phyloP scores from a whole-genome alignment of 345 rosid species.

The Chamaenerion angustifolium region DNA sequence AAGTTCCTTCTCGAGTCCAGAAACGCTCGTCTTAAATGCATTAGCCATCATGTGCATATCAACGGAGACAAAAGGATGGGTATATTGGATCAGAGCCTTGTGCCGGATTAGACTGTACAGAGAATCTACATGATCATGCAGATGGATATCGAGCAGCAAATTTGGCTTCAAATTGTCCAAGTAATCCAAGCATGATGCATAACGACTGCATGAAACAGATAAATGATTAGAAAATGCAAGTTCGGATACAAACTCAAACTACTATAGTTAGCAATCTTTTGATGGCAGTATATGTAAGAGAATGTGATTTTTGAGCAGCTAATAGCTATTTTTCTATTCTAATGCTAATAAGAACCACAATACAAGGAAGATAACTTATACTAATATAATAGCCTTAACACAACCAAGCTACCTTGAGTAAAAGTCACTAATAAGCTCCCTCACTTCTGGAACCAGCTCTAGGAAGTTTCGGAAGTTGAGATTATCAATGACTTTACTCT shows the following conservation, averaged over 20 bases:
- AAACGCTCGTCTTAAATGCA: constrained; percentile 84
- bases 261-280: neutral
- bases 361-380: too few species aligned
- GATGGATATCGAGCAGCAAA: constrained; percentile 80
- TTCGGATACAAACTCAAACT: neutral
- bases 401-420: constrained; percentile 59
- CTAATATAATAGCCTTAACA: neutral
- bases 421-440: constrained; percentile 92
- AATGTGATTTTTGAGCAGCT: neutral
- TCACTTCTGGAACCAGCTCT: constrained; percentile 96
- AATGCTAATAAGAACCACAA: constrained; percentile 1
- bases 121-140: constrained; percentile 79
- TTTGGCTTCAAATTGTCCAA: constrained; percentile 79
- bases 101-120: constrained; percentile 84
- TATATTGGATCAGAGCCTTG: constrained; percentile 94
- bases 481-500: constrained; percentile 92
- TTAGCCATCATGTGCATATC: constrained; percentile 92
- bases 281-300: too few species aligned
- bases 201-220: constrained; percentile 42
- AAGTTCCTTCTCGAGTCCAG: constrained; percentile 78
- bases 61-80: constrained; percentile 95
- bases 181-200: constrained; percentile 87
- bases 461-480: constrained; percentile 80
- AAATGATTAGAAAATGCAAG: neutral
- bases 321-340: neutral